Base-by-base conservation (phyloP, 2,329 filamentous ascomycete genomes). In the Monosporascus sp. region DNA sequence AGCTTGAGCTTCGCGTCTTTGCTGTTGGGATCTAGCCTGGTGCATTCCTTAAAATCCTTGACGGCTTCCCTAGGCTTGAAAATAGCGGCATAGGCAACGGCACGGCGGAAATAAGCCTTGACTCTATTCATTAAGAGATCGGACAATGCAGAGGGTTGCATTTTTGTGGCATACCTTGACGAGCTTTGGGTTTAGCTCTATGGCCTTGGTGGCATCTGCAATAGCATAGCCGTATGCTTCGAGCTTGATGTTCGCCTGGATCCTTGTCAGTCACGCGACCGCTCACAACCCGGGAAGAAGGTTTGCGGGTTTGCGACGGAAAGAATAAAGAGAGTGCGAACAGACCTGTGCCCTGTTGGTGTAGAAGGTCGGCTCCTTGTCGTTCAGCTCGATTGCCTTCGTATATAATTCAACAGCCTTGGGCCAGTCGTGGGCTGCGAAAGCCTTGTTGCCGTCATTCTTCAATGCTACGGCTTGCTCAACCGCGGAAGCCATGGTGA, bases 201-300 rank as follows among this genome's bases (percentile, higher is more conserved):
- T 85, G 17, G 94, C 94, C 72, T 89, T 95, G 50, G 88, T 89
- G 35, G 93, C 90, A 73, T 99, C 94, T 50, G 85, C 80, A 63
- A 97, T 88, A 24, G 94, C 92, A 74, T 93, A 96, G 39, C 94
- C 94, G 68, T 92, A 97, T 20, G 93, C 85, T 72, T 99, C 94
- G 39, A 93, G 86, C 75, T 97, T 97, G 72, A 99, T 93, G 70
- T 99, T 82, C 59, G 90, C 90, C 90, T 96, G 52, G 25, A 22
- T 50, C 50, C 24, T 31, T 48, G 67, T 81, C 56, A 80, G 77
- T 76, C 73, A 78, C 70, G 69, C 72, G 71, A 75, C 65, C 66
- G 66, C 47, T 24, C 38, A 18, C 46, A 60, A 61, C 31, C 31
- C 11, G 5, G 31, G 9, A 35, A 35, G 57, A 59, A 62, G 38